Evolutionary conservation across 306 rosid genomes (phyloP), one percentile per base, ranked within the genome.

Genomic region (Begonia fuchsioides): DNA sequence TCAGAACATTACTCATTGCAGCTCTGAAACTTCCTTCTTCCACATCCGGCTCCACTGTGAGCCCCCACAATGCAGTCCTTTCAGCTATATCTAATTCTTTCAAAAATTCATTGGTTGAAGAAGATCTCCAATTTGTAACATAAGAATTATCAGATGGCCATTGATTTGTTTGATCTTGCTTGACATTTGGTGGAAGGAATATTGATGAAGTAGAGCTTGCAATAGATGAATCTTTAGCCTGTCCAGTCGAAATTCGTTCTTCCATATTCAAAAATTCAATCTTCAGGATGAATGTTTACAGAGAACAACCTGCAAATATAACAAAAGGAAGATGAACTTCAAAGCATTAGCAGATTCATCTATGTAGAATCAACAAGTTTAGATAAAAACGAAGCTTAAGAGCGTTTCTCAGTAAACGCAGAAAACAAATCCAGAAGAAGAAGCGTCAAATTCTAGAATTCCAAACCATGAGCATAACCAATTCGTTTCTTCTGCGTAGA

Each of bases 51-150:
- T 78, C 67, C 81, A 83, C 64, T 11, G 55, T 74, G 49, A 87
- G 53, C 19, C 94, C 96, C 94, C 96, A 87, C 56, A 80, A 93
- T 12, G 96, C 94, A 12, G 81, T 19, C 51, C 96, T 78, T 58
- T 77, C 79, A 35, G 72, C 83, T 61, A 80, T 83, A 46, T 20
- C 67, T 9, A 68, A 81, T 38, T 75, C 94, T 1, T 73, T 68
- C 55, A 64, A 11, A 60, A 55, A 20, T 50, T 47, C 18, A 39
- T n/a, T 1, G 47, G 6, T 47, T 17, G 62, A 38, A 32, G 52
- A 32, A 17, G 46, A 13, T 38, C 17, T 53, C 53, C 10, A 3
- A 14, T 50, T 35, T 57, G 17, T 13, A 26, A 4, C 35, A 26
- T 26, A 3, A 26, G 35, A 26, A 26, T 26, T 26, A 26, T 26